phyloP scores from a whole-genome alignment of 2,329 filamentous ascomycete species.

The Aspergillus brunneoviolaceus region DNA sequence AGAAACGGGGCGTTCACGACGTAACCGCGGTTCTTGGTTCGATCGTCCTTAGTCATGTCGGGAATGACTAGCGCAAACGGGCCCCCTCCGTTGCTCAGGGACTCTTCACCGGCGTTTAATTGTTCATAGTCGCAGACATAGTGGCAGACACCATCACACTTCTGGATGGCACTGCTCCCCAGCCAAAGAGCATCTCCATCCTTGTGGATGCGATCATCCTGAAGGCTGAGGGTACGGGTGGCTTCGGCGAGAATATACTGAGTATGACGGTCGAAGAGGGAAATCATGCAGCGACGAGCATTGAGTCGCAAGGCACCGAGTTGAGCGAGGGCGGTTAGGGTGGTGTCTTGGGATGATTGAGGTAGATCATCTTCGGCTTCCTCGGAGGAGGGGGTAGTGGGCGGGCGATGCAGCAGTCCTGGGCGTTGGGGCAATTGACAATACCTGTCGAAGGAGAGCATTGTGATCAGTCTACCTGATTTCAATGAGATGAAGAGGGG shows the following conservation, averaged over 20 bases:
- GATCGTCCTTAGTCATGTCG: constrained; percentile 15
- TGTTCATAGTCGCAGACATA: constrained; percentile 6
- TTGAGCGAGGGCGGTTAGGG: constrained; percentile 29
- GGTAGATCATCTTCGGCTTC: neutral
- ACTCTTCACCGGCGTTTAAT: neutral
- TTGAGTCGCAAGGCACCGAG: constrained; percentile 26
- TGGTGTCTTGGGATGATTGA: constrained; percentile 16
- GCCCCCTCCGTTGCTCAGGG: neutral
- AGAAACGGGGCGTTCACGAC: constrained; percentile 16
- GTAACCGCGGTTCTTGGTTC: constrained; percentile 11
- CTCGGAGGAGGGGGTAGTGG: neutral
- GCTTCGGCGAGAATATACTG: constrained; percentile 33
- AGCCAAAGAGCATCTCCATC: constrained; percentile 18
- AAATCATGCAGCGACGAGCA: constrained; percentile 26
- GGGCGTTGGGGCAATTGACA: neutral
- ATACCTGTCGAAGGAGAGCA: neutral
- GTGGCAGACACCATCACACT: constrained; percentile 19
- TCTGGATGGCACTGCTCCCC: constrained; percentile 17
- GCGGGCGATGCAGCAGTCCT: neutral
- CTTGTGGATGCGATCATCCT: constrained; percentile 8
- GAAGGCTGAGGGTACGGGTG: constrained; percentile 20
- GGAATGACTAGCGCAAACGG: constrained; percentile 9
- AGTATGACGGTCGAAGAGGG: constrained; percentile 26
- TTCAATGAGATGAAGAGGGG: neutral
- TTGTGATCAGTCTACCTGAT: neutral